phyloP scores from a whole-genome alignment of 2,329 filamentous ascomycete genomes.

The Ceratocystis colombiana region DNA sequence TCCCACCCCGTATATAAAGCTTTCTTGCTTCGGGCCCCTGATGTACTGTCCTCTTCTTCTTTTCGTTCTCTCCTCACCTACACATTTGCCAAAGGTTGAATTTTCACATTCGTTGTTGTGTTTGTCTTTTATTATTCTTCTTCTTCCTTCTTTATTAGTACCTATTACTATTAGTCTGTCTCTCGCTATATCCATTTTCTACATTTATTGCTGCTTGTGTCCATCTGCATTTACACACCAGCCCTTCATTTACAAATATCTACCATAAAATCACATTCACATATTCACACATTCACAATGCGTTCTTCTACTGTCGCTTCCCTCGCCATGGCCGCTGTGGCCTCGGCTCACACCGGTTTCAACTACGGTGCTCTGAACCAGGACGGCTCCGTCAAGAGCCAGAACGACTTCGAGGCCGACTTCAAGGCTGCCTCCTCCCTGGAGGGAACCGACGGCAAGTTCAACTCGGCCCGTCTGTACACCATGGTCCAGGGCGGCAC shows the following conservation, averaged over 20 bases:
- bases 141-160: slow-evolving; percentile 17
- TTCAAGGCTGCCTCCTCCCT: slow-evolving; percentile 57
- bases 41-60: not conserved
- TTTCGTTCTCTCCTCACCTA: slow-evolving; percentile 2
- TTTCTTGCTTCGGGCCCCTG: not conserved
- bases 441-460: slow-evolving; percentile 50
- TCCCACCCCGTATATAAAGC: slow-evolving; percentile 12
- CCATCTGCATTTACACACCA: not conserved
- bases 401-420: slow-evolving; percentile 58
- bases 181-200: slow-evolving; percentile 17
- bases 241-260: slow-evolving; percentile 20
- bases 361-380: slow-evolving; percentile 59
- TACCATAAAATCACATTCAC: slow-evolving; percentile 1
- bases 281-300: slow-evolving; percentile 23
- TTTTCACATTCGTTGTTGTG: slow-evolving; percentile 17
- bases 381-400: slow-evolving; percentile 48
- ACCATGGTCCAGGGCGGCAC: slow-evolving; percentile 54
- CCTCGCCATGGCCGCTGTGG: slow-evolving; percentile 21
- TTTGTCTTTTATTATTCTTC: slow-evolving; percentile 5
- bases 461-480: slow-evolving; percentile 63
- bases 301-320: slow-evolving; percentile 23
- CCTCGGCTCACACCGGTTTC: slow-evolving; percentile 51
- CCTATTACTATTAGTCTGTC: slow-evolving; percentile 10
- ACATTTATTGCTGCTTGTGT: slow-evolving; percentile 7
- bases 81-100: slow-evolving; percentile 13